Conservation (phyloP, 2,329 filamentous ascomycete species). For the Neonectria ditissima region DNA sequence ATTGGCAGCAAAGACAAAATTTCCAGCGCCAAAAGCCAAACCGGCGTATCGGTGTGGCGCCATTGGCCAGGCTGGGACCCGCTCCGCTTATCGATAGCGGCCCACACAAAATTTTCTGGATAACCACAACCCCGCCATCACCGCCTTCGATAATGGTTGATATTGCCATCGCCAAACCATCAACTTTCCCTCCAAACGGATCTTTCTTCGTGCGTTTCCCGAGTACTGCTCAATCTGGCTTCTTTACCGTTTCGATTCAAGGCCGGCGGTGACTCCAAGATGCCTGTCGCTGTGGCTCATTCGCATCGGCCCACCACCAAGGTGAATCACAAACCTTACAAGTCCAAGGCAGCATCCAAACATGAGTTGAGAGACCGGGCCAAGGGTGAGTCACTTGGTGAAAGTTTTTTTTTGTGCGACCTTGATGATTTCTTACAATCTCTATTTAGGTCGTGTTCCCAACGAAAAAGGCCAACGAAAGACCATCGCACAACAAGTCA, state of each 20-base stretch:
- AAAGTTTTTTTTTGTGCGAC: neutral
- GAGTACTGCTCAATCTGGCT: constrained; percentile 65
- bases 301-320: constrained; percentile 96
- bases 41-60: constrained; percentile 40
- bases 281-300: constrained; percentile 80
- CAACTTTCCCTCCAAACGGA: constrained; percentile 23
- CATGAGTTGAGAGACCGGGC: constrained; percentile 83
- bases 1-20: constrained; percentile 49
- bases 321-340: constrained; percentile 88
- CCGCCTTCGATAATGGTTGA: constrained; percentile 43
- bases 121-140: constrained; percentile 54
- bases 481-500: constrained; percentile 94
- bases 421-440: constrained; percentile 7
- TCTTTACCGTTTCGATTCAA: constrained; percentile 90
- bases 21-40: constrained; percentile 46
- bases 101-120: constrained; percentile 54
- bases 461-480: constrained; percentile 81
- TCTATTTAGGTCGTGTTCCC: constrained; percentile 76
- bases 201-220: constrained; percentile 17
- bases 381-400: constrained; percentile 75
- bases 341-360: constrained; percentile 91
- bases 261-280: constrained; percentile 78
- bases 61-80: constrained; percentile 40
- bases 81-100: constrained; percentile 51
- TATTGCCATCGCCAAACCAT: constrained; percentile 43